These are phyloP conservation scores for Xylariaceae sp. DNA, from an alignment of 2,329 filamentous ascomycete genomes.

Conservation along the genomic window DNA sequence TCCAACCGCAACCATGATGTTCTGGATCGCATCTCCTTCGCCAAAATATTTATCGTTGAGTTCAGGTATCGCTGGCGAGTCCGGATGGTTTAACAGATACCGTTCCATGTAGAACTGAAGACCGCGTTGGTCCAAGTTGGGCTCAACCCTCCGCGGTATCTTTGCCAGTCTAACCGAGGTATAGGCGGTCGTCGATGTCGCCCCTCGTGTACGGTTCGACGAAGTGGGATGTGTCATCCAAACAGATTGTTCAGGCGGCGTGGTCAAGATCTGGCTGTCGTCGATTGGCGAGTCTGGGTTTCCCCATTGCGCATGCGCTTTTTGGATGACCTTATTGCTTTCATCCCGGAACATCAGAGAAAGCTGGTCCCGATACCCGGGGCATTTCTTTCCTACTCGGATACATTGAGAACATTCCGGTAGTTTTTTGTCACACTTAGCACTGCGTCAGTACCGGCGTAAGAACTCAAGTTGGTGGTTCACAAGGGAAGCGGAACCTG, in stretches of 20 bases:
- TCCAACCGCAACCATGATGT: slow-evolving; percentile 56
- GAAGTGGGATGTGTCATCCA: slow-evolving; percentile 9
- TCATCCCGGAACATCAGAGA: slow-evolving; percentile 67
- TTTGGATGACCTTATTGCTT: slow-evolving; percentile 59
- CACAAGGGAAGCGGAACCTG: no score
- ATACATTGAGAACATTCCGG: slow-evolving; percentile 63
- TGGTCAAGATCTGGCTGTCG: slow-evolving; percentile 22
- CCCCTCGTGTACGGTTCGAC: slow-evolving; percentile 6
- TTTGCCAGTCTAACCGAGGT: slow-evolving; percentile 17
- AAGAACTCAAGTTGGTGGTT: background rate
- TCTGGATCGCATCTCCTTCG: slow-evolving; percentile 42
- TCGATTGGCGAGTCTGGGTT: slow-evolving; percentile 30
- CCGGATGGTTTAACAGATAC: slow-evolving; percentile 51
- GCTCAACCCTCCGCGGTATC: slow-evolving; percentile 36
- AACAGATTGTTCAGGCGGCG: slow-evolving; percentile 7
- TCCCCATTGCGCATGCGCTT: slow-evolving; percentile 53
- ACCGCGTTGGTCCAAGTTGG: slow-evolving; percentile 45
- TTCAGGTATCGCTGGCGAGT: slow-evolving; percentile 41
- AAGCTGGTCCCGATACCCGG: slow-evolving; percentile 63
- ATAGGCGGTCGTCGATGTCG: background rate
- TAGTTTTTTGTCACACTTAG: slow-evolving; percentile 58
- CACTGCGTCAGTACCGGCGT: slow-evolving; percentile 7
- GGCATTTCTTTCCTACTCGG: slow-evolving; percentile 58
- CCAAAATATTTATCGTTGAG: slow-evolving; percentile 36
- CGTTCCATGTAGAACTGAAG: slow-evolving; percentile 51